A percentile compares a stretch with the other conserved stretches of the same genome.
These are phyloP conservation scores for Eurotiales sp. DNA, from an alignment of 2,329 filamentous ascomycete genomes.

Conservation along the genomic window DNA sequence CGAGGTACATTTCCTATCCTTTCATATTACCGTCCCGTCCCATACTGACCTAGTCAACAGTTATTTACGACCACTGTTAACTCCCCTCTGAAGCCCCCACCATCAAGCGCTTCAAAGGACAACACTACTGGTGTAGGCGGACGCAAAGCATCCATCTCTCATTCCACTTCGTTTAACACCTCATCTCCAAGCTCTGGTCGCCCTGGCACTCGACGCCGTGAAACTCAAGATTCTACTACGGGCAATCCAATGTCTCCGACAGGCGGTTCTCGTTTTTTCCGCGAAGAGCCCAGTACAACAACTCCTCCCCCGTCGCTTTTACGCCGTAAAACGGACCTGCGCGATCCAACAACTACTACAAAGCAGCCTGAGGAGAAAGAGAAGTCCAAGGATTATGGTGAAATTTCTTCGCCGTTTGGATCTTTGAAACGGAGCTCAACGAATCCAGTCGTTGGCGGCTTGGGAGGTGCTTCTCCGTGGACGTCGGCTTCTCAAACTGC, in stretches of 20 bases:
- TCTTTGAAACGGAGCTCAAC: conserved; percentile 56
- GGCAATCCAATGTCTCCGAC: conserved; percentile 48
- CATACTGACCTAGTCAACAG: conserved; percentile 45
- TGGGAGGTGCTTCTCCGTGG: conserved; percentile 53
- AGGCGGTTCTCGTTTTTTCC: conserved; percentile 43
- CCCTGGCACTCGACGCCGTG: conserved; percentile 74
- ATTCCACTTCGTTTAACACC: conserved; percentile 60
- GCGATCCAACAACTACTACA: conserved; percentile 42
- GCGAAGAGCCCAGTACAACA: conserved; percentile 52
- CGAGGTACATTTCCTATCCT: conserved; percentile 46
- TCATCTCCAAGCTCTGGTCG: conserved; percentile 71
- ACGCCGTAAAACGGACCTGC: conserved; percentile 60
- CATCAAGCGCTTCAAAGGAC: conserved; percentile 63
- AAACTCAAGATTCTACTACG: conserved; percentile 74
- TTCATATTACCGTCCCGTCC: neutral
- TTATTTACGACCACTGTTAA: conserved; percentile 84
- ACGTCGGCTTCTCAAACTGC: conserved; percentile 57
- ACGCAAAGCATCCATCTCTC: conserved; percentile 79
- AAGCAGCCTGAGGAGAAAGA: conserved; percentile 48
- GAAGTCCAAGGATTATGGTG: conserved; percentile 41
- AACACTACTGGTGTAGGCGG: conserved; percentile 42
- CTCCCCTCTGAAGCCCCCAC: conserved; percentile 82
- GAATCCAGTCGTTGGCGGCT: conserved; percentile 49
- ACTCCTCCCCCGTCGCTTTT: conserved; percentile 59
- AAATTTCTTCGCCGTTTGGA: conserved; percentile 47